Percentiles rank a stretch among this genome's conserved stretches.
Conservation (phyloP, 2,329 filamentous ascomycete species). For the Penicillium sp. region DNA sequence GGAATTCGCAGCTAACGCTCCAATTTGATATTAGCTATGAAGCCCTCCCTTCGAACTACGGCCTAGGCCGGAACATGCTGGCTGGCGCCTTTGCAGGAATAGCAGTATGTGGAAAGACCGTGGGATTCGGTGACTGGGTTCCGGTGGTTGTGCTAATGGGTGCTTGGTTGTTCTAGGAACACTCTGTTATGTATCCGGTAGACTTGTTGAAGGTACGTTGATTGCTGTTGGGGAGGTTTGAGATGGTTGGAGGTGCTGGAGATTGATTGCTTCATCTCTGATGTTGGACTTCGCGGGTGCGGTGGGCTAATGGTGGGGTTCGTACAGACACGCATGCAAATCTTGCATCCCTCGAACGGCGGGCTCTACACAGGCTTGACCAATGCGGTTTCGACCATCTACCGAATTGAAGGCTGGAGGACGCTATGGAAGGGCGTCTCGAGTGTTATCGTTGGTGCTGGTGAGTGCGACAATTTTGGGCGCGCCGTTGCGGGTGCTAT, state of each 20-base stretch:
- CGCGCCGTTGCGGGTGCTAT: too few relatives aligned
- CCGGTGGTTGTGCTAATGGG: too few relatives aligned
- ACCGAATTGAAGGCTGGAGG: slow-evolving; percentile 75
- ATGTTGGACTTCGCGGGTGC: not conserved
- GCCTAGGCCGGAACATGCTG: slow-evolving; percentile 84
- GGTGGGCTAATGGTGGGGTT: too few relatives aligned
- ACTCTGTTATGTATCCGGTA: slow-evolving; percentile 98
- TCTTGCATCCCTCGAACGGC: slow-evolving; percentile 71
- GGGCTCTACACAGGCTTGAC: slow-evolving; percentile 82
- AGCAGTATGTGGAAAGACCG: slow-evolving; percentile 60
- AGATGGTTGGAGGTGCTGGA: not conserved
- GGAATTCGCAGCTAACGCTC: too few relatives aligned
- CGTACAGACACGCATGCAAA: slow-evolving; percentile 98
- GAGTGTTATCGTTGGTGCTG: slow-evolving; percentile 89
- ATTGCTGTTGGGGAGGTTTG: too few relatives aligned
- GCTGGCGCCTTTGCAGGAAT: slow-evolving; percentile 96
- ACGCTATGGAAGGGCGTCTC: slow-evolving; percentile 95
- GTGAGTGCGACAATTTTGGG: too few relatives aligned
- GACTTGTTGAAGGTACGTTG: slow-evolving; percentile 82
- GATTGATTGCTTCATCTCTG: slow-evolving; percentile 12
- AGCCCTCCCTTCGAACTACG: slow-evolving; percentile 87
- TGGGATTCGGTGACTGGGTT: too few relatives aligned
- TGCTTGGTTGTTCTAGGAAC: too few relatives aligned
- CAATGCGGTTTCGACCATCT: slow-evolving; percentile 87
- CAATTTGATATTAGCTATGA: too few relatives aligned